phyloP scores from a whole-genome alignment of 257 asterid genomes.

The Solanum dulcamara region DNA sequence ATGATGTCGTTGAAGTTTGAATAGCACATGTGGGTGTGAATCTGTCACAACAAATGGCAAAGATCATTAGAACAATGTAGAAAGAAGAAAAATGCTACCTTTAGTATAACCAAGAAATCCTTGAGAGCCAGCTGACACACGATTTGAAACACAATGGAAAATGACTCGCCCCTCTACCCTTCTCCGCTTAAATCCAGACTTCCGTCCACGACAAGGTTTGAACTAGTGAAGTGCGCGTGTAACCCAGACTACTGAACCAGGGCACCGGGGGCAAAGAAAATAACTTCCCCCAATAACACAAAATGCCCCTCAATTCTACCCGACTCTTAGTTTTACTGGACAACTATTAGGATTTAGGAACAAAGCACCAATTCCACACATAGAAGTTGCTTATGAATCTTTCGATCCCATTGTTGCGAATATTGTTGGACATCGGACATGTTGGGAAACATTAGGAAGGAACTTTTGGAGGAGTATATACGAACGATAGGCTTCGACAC shows the following conservation, averaged over 20 bases:
- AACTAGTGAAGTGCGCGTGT: background rate
- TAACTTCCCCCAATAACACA: background rate
- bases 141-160: background rate
- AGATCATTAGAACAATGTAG: background rate
- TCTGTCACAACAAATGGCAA: constrained; percentile 22
- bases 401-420: background rate
- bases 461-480: background rate
- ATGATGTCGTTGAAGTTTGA: constrained; percentile 98
- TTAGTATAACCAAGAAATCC: background rate
- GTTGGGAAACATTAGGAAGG: background rate
- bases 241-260: background rate
- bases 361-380: background rate
- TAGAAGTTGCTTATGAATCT: background rate
- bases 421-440: background rate
- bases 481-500: background rate
- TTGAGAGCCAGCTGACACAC: background rate
- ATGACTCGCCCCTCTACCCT: background rate
- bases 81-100: background rate
- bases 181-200: background rate
- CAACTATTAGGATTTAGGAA: background rate
- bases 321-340: background rate
- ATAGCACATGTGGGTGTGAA: constrained; percentile 99
- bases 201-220: background rate
- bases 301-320: background rate
- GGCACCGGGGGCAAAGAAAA: background rate